Evolutionary conservation across 768 basidiomycete genomes (phyloP).

Genomic region (Rhodotorula paludigena): DNA sequence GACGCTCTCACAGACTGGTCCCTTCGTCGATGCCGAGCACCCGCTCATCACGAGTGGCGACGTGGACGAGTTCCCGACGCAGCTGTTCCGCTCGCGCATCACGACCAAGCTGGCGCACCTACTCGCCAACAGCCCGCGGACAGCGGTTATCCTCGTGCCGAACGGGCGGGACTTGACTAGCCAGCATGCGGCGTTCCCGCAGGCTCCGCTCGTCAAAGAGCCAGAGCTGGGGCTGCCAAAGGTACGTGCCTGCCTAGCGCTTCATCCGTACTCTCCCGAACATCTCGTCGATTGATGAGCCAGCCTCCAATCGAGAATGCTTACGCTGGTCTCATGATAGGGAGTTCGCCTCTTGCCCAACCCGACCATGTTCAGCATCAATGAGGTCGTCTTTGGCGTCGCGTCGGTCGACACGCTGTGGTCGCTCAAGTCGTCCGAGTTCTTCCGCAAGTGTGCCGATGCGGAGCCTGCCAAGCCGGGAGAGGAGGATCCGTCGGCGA

Average conservation of each 20-base stretch:
- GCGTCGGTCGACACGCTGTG: constrained; percentile 84
- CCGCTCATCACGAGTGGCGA: constrained; percentile 71
- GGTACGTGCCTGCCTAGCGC: constrained; percentile 34
- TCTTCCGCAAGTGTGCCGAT: constrained; percentile 48
- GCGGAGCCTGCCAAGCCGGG: constrained; percentile 51
- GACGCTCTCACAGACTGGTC: constrained; percentile 63
- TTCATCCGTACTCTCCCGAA: background rate
- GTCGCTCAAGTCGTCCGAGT: constrained; percentile 80
- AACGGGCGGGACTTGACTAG: constrained; percentile 75
- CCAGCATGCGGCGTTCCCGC: constrained; percentile 78
- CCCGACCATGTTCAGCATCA: constrained; percentile 76
- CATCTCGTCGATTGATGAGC: background rate
- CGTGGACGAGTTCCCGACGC: constrained; percentile 58
- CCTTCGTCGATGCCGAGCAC: constrained; percentile 78
- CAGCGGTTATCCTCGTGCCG: constrained; percentile 71
- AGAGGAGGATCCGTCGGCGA: constrained; percentile 23
- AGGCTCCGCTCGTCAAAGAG: constrained; percentile 52
- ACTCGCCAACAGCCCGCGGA: constrained; percentile 61
- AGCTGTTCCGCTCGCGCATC: constrained; percentile 67
- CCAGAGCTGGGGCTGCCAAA: constrained; percentile 46
- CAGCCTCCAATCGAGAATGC: background rate
- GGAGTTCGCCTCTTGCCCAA: constrained; percentile 76
- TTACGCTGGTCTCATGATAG: constrained; percentile 51
- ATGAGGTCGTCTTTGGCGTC: constrained; percentile 70
- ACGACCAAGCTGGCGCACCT: constrained; percentile 57